Evolutionary conservation across 164 flowering plant genomes (phyloP), one percentile per base, ranked within the genome.

Genomic region (Dillenia turbinata): DNA sequence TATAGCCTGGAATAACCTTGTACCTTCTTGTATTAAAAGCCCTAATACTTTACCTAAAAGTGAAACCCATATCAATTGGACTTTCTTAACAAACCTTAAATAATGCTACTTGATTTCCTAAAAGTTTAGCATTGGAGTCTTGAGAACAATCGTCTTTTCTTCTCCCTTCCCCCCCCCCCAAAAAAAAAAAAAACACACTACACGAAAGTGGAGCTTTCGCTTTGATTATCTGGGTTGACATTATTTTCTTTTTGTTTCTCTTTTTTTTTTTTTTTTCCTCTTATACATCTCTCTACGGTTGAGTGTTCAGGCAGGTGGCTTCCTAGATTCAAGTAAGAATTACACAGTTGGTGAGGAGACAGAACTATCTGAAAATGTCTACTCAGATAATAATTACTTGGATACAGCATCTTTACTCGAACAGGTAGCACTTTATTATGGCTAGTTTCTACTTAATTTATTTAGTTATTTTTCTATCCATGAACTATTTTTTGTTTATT

Each of bases 331-430:
- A 65, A 79, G 85, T 59, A 81, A 84, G 61, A 76, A 71, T 66
- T 87, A 81, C 69, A 66, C 80, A 45, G 77, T 68, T 77, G 65
- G 74, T 40, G 84, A 84, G 66, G 99, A 88, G 61, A 85, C 78
- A 63, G 97, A 92, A 76, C 61, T 95, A 66, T 83, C 77, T 57
- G 97, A 89, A 77, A 82, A 76, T 74, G 68, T 83, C 16, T 76
- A 69, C 73, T 75, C 84, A 3, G 85, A 76, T 49, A 70, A 81
- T 62, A 73, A 73, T 65, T 82, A 81, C 74, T 66, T 49, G 47
- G 97, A 94, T 57, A 59, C 77, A 67, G 71, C 88, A 44, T 89
- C 93, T n/a, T 72, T 92, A 73, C 85, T 94, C 64, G 99, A 94
- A 56, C 88, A 83, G 92, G 99, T 91, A 48, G 54, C 47, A 45